A percentile compares a stretch with the other conserved stretches of the same genome.
These are phyloP conservation scores for Ceriops zippeliana DNA, from an alignment of 345 rosid genomes.

Conservation along the genomic window DNA sequence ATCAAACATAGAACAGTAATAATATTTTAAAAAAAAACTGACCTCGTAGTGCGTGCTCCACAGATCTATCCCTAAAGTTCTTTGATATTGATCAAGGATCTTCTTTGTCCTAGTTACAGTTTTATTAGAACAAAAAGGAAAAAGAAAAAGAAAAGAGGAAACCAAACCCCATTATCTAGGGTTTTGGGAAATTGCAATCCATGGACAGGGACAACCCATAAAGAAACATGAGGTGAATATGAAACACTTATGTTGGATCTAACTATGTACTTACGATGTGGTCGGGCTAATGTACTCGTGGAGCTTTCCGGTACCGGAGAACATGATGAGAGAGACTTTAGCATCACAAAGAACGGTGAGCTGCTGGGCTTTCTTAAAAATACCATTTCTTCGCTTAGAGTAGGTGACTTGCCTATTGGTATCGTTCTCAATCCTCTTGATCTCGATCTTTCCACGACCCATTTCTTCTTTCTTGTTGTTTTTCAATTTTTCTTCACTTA, in stretches of 20 bases:
- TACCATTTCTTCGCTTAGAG: conserved; percentile 56
- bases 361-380: conserved; percentile 63
- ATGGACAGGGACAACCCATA: not conserved
- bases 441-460: conserved; percentile 64
- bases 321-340: conserved; percentile 54
- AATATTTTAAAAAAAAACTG: not conserved
- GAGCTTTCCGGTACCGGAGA: conserved; percentile 45
- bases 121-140: not conserved
- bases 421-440: conserved; percentile 59
- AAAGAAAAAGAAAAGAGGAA: not conserved
- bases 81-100: conserved; percentile 49
- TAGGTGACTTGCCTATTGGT: conserved; percentile 62
- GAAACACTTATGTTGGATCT: not conserved
- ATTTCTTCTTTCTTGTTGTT: conserved; percentile 8
- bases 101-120: conserved; percentile 34
- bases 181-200: not conserved
- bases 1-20: not conserved
- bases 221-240: not conserved
- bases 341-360: conserved; percentile 72
- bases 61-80: conserved; percentile 42
- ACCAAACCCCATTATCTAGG: not conserved
- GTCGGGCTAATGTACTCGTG: conserved; percentile 46
- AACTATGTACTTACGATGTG: conserved; percentile 30
- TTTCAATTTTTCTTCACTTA: too few species aligned
- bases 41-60: conserved; percentile 62